Base-by-base conservation (phyloP, 352 stramenopile species). In the Phytophthora palmivora region DNA sequence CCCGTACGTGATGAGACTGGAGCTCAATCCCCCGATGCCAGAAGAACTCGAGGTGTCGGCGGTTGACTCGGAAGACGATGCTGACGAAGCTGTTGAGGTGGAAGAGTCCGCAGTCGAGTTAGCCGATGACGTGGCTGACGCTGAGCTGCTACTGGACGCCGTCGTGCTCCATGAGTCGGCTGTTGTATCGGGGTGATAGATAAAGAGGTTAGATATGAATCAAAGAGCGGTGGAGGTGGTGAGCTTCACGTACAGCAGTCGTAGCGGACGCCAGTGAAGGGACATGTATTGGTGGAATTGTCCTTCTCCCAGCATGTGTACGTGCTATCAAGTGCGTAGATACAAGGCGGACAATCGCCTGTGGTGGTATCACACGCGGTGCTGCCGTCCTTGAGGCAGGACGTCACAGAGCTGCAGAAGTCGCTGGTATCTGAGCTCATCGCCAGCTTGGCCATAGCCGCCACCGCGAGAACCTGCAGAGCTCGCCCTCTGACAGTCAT, bases 281-380 rank as follows among this genome's bases (percentile, higher is more conserved):
- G 82, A 26, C 82, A 91, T 10, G 82, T 82, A 57, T 87, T 86
- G 71, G 76, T 86, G 12, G 70, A 69, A 45, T 71, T 71, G 62
- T 87, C 69, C 63, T 91, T 89, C 52, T 84, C 74, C 63, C 68
- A 91, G 71, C 82, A 91, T 28, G 72, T 78, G 72, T 72, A 88
- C n/a, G 64, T 64, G 50, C 63, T 63, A 41, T 76, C 61, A 7
- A 84, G 64, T 34, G 65, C 63, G 71, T 86, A 90, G 49, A 91
- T 79, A 59, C 82, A 91, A 2, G 82, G 79, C 54, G 82, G 82
- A 19, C 82, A 91, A 5, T 72, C 41, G 44, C 65, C 69, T n/a
- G 56, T 76, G 55, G 58, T 74, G 14, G 67, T 75, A 43, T 72
- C 51, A 41, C 72, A 80, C 51, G 47, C 49, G 36, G 45, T 58